Base-by-base conservation (phyloP, 441 rosid genomes). In the Mallotus repandus region DNA sequence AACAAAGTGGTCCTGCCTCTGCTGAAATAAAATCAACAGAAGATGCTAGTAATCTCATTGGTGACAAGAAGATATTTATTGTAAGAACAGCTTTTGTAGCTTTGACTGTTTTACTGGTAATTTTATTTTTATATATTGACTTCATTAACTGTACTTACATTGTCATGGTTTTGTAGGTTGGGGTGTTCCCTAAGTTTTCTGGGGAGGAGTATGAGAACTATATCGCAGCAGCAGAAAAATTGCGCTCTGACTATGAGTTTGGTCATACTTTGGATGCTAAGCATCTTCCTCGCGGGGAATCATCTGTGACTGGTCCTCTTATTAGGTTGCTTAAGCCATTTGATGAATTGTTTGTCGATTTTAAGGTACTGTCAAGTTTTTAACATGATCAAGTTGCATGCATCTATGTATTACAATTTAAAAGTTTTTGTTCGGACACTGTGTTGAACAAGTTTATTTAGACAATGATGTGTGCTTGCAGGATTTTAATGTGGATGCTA, bases 291-390 rank as follows among this genome's bases (percentile, higher is more conserved):
- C 90, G 89, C 53, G 98, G 99, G 53, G 99, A 96, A 0, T 79
- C 96, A 69, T 87, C 94, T 5, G 89, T 89, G 32, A 9, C 89
- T 29, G 98, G 97, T 19, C 98, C 99, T 48, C 66, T 90, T 2
- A 90, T 96, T 62, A 91, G 98, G 87, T 83, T 96, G 79, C 87
- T 93, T 82, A 96, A 96, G 89, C 99, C 98, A 80, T 96, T 96
- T 77, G 99, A 96, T 77, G 98, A 96, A 76, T 88, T 86, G 63
- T 85, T 84, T 78, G 93, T 90, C 35, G 99, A 93, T 79, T 82
- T 78, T 64, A 86, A 96, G 98, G 99, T 96, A 85, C 54, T 60
- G 7, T 43, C 63, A 68, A 72, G 12, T 29, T 48, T 60, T 59
- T 18, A 43, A n/a, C 54, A 38, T 41, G 38, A 66, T 45, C 35